Percentiles rank a stretch among this genome's conserved stretches.
Conservation (phyloP, 495 filamentous ascomycete species). For the Penicillium fimorum region DNA sequence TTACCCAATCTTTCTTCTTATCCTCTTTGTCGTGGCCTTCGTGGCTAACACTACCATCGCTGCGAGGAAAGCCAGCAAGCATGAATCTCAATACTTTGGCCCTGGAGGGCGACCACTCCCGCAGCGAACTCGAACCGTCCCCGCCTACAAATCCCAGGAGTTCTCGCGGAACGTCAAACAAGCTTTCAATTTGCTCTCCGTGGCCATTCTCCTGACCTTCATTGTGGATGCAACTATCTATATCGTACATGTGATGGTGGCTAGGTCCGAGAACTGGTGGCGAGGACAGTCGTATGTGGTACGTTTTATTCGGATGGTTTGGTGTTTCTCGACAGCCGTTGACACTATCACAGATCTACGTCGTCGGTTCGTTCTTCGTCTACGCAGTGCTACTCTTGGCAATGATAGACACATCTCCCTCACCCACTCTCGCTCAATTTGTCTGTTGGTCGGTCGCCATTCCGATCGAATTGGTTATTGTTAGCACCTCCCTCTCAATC, state of each 20-base stretch:
- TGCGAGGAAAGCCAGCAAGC: slow-evolving; percentile 43
- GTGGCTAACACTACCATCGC: slow-evolving; percentile 58
- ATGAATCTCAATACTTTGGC: slow-evolving; percentile 47
- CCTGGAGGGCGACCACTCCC: slow-evolving; percentile 84
- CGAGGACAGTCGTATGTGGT: slow-evolving; percentile 82
- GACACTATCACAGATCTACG: slow-evolving; percentile 62
- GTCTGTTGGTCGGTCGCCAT: slow-evolving; percentile 69
- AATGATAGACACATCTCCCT: slow-evolving; percentile 71
- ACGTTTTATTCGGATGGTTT: slow-evolving; percentile 38
- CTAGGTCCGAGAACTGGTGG: slow-evolving; percentile 77
- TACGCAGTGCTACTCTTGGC: slow-evolving; percentile 73
- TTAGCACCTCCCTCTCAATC: slow-evolving; percentile 60
- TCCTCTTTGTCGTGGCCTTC: slow-evolving; percentile 67
- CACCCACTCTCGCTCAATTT: slow-evolving; percentile 70
- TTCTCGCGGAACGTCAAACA: slow-evolving; percentile 60
- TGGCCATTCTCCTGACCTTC: slow-evolving; percentile 66
- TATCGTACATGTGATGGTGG: slow-evolving; percentile 68
- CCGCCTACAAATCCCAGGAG: slow-evolving; percentile 39
- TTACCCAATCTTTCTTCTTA: slow-evolving; percentile 64
- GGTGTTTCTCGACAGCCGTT: background rate
- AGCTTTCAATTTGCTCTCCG: slow-evolving; percentile 72
- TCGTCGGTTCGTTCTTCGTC: slow-evolving; percentile 74
- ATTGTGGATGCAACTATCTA: slow-evolving; percentile 72
- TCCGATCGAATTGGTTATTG: slow-evolving; percentile 65
- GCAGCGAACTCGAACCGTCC: slow-evolving; percentile 44